Base-by-base conservation (phyloP, 1,284 basidiomycete genomes). In the Pseudozyma pruni region DNA sequence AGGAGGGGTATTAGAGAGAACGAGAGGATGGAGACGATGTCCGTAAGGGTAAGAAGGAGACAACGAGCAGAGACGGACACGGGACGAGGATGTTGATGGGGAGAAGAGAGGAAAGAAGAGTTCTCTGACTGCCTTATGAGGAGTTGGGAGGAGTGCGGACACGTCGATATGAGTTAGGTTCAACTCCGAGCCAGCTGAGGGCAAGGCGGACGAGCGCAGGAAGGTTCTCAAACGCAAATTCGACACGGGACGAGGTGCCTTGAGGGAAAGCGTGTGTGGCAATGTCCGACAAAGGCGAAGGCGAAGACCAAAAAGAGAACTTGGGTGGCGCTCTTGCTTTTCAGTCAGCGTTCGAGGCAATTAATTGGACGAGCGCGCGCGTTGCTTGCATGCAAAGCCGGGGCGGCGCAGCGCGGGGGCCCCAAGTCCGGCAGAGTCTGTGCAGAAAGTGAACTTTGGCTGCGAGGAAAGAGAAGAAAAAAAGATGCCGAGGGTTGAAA, bases 161-260 rank as follows among this genome's bases (percentile, higher is more conserved):
- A 45, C 44, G 55, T 66, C 51, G 56, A 66, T 42, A 51, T 42
- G 42, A 46, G 55, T 50, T 50, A 54, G 45, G 17, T 23, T 42
- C 5, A 20, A 22, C 23, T 53, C 31, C 13, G 17, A 40, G 35
- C 9, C 13, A 37, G 35, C 14, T 17, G 17, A 34, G 10, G 19
- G 29, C 27, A 37, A 34, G 38, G 32, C 46, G 29, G 27, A 47
- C 23, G 45, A 46, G 39, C 34, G 27, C 17, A 17, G 41, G 25
- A 37, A 17, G 33, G 23, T 25, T 14, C 20, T 14, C 5, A 22
- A 40, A 14, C 5, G 23, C 22, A 11, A 20, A 34, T 16, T 34
- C 19, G 32, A 46, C 33, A 23, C 44, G 44, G 44, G 16, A 17
- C 38, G 38, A 39, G 34, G 29, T 25, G 41, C 16, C 27, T 42